Conservation (phyloP, 1,284 basidiomycete species). For the Uromyces viciae-fabae region DNA sequence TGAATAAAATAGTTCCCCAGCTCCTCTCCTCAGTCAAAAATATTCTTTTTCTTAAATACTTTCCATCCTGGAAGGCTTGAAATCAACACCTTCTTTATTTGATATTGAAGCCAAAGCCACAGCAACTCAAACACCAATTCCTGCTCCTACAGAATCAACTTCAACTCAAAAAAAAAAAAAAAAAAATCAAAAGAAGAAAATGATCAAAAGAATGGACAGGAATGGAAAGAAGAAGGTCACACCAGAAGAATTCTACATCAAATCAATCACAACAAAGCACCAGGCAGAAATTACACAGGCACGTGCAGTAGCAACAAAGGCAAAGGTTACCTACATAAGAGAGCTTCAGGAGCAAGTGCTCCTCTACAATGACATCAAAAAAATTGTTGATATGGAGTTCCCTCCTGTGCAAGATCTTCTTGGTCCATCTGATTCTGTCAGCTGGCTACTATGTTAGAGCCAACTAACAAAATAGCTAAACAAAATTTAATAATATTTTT, state of each 20-base stretch:
- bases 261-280: neutral
- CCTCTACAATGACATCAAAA: neutral
- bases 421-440: no score
- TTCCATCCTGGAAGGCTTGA: no score
- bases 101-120: no score
- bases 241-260: neutral
- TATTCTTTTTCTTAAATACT: no score
- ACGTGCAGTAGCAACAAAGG: neutral
- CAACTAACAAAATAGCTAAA: no score
- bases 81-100: no score
- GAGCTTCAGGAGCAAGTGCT: neutral
- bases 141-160: neutral
- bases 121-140: neutral
- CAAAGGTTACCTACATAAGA: slow-evolving; percentile 1
- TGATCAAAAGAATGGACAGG: neutral
- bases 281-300: neutral
- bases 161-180: neutral
- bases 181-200: neutral
- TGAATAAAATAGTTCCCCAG: no score
- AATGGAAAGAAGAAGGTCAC: neutral
- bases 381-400: neutral
- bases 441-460: no score
- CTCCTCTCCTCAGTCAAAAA: no score
- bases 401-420: no score
- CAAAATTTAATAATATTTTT: no score